phyloP scores from a whole-genome alignment of 139 green algal species.

The Ettlia oleoabundans region DNA sequence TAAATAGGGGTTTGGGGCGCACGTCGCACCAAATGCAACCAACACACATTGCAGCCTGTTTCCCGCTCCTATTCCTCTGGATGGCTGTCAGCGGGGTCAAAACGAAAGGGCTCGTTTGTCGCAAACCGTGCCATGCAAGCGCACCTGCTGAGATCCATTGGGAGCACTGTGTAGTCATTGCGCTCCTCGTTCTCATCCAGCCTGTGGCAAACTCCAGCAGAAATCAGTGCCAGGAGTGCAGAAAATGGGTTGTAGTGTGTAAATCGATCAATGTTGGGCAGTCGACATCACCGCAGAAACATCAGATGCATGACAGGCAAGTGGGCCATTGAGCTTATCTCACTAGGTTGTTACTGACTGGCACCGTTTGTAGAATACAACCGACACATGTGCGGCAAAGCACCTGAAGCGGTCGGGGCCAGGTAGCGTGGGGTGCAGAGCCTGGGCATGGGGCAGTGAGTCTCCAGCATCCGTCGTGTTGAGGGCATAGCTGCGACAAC shows the following conservation, averaged over 20 bases:
- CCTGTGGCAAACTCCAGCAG: not conserved
- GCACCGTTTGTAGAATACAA: not conserved
- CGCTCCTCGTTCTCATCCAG: conserved; percentile 19
- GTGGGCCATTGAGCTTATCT: too few relatives aligned
- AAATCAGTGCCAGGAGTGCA: not conserved
- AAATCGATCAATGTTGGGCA: too few relatives aligned
- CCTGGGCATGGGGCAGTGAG: conserved; percentile 44
- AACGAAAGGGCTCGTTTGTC: not conserved
- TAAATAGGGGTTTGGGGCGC: too few relatives aligned
- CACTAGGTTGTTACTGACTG: too few relatives aligned
- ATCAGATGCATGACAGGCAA: too few relatives aligned
- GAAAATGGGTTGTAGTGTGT: too few relatives aligned
- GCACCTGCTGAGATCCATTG: conserved; percentile 30
- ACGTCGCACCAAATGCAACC: too few relatives aligned
- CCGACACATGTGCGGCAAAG: not conserved
- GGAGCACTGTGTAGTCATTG: conserved; percentile 43
- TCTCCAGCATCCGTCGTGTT: conserved; percentile 34
- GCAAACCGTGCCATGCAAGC: not conserved
- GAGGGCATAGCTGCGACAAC: conserved; percentile 38
- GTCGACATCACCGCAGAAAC: too few relatives aligned
- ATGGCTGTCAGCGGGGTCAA: not conserved
- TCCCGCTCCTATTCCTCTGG: not conserved
- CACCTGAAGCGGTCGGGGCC: conserved; percentile 37
- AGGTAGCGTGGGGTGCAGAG: conserved; percentile 47
- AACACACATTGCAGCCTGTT: too few relatives aligned